These are phyloP conservation scores for Phlebiopsis flavidoalba DNA, from an alignment of 768 basidiomycete genomes.

Conservation along the genomic window DNA sequence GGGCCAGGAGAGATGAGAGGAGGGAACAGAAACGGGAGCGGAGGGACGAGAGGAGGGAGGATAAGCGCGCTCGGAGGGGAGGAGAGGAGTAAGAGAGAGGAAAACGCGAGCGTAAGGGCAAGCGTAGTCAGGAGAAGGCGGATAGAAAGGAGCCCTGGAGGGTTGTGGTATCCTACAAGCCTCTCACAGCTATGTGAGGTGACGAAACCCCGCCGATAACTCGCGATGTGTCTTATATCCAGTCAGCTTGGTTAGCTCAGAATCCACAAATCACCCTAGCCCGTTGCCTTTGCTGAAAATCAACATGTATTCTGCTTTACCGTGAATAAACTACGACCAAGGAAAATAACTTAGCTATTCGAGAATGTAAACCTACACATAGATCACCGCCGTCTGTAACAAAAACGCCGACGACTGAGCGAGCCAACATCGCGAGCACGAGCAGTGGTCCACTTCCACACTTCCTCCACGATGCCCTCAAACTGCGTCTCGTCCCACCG, in stretches of 20 bases:
- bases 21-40: background rate
- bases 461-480: constrained; percentile 22
- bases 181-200: background rate
- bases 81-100: background rate
- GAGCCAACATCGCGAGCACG: constrained; percentile 4
- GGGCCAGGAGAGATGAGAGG: background rate
- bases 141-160: constrained; percentile 15
- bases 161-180: constrained; percentile 9
- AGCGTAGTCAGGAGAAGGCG: background rate
- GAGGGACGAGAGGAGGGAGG: background rate
- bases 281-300: too few species aligned
- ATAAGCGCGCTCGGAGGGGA: background rate
- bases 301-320: too few species aligned
- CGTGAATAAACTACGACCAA: too few species aligned
- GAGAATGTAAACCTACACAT: background rate
- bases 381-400: constrained; percentile 4
- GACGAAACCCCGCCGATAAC: too few species aligned
- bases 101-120: background rate
- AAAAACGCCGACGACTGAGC: constrained; percentile 11
- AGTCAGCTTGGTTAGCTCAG: too few species aligned
- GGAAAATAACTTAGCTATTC: too few species aligned
- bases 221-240: too few species aligned
- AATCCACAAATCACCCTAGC: too few species aligned
- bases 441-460: constrained; percentile 17
- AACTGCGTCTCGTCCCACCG: constrained; percentile 23